Evolutionary conservation across 345 rosid species (phyloP), one percentile per base, ranked within the genome.

Genomic region (Eutrema yunnanense): DNA sequence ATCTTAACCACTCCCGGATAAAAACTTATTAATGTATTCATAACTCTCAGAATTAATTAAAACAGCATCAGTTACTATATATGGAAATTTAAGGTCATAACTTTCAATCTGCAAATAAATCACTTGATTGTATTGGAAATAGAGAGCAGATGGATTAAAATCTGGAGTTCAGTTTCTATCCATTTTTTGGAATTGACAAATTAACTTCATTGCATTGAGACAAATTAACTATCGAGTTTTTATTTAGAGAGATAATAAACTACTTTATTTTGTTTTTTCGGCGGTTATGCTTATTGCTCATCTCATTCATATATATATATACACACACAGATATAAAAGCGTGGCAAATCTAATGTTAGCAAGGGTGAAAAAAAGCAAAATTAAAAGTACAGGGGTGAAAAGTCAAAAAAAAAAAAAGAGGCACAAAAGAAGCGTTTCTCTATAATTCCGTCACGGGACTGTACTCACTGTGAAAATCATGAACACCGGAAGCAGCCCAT

Each of bases 401-500:
- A 71, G 60, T 69, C 8, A 76, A 76, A 40, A 9, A 6, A 19
- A 40, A 47, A 48, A 7, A 65, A 50, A 62, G 27, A 59, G 8
- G 32, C 33, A 30, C 2, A 30, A 43, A 6, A 60, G 7, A 58
- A 29, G 55, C 16, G 3, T 36, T 38, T 37, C 16, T 57, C 56
- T 61, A 69, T 75, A 81, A 80, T 51, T 65, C 87, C 8, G 84
- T 67, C 5, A 81, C 80, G 36, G 83, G 65, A 76, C 78, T 73
- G 78, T 80, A 86, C 60, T 88, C 92, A 29, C 86, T 63, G 81
- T 85, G 83, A 46, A 84, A 74, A 72, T 89, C 96, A 68, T 60
- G 76, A 63, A 79, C 79, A 8, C 83, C 87, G 22, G 86, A 73
- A 65, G 88, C 96, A 36, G 81, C 89, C 95, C 92, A 86, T 37